These are phyloP conservation scores for Botrytis tulipae DNA, from an alignment of 2,329 filamentous ascomycete species.

Conservation along the genomic window DNA sequence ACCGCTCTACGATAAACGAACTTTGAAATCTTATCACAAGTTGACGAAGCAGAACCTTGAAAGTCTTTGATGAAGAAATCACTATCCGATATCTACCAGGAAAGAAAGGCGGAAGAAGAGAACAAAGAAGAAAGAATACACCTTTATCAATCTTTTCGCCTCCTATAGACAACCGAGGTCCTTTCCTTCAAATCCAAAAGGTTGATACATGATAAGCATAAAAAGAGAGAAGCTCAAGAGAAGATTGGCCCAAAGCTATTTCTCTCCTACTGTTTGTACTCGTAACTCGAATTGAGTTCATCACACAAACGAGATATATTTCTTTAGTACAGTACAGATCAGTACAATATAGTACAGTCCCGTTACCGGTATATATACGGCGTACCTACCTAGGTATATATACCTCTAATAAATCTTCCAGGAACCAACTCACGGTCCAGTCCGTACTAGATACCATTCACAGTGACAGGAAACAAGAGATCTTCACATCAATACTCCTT, in stretches of 20 bases:
- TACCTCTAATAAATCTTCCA: background rate
- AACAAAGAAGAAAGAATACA: background rate
- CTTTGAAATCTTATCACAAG: background rate
- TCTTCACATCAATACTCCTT: background rate
- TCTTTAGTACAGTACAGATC: background rate
- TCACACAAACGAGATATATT: background rate
- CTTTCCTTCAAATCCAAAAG: background rate
- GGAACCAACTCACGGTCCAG: background rate
- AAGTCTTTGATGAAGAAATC: background rate
- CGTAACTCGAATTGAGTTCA: background rate
- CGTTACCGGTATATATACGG: background rate
- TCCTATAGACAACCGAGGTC: background rate
- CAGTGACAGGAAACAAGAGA: background rate
- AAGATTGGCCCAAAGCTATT: background rate
- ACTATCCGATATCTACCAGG: too few species aligned
- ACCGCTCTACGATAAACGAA: conserved; percentile 7
- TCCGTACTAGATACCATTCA: background rate
- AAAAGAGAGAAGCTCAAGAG: background rate
- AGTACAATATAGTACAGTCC: too few species aligned
- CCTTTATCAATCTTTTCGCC: background rate
- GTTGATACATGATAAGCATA: background rate
- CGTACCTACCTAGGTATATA: background rate
- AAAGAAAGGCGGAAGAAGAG: background rate
- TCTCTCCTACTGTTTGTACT: background rate
- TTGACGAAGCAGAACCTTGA: background rate